Conservation (phyloP, 1,284 basidiomycete species). For the Cryptococcus sp. region DNA sequence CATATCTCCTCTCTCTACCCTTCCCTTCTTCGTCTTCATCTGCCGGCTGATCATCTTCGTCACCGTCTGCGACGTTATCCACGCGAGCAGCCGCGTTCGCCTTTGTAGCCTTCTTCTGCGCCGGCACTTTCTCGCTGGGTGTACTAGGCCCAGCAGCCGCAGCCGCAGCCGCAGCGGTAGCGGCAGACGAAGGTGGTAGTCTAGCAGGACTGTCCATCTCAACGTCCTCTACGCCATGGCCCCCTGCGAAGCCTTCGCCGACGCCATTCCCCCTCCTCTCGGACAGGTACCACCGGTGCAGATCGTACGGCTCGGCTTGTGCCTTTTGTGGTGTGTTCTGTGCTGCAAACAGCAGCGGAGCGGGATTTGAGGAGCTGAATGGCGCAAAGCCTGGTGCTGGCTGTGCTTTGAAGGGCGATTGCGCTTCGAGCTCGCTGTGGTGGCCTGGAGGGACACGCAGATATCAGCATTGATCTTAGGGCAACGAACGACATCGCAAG, state of each 20-base stretch:
- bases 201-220: constrained; percentile 45
- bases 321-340: constrained; percentile 18
- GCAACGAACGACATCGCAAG: background rate
- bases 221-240: constrained; percentile 29
- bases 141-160: background rate
- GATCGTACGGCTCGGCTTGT: constrained; percentile 31
- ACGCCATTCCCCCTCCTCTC: background rate
- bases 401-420: constrained; percentile 17
- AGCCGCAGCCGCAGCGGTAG: constrained; percentile 4
- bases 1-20: constrained; percentile 37
- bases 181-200: constrained; percentile 7
- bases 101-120: constrained; percentile 5
- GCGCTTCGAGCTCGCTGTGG: constrained; percentile 37
- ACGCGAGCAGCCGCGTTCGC: constrained; percentile 17
- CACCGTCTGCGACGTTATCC: constrained; percentile 10
- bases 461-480: background rate
- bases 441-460: constrained; percentile 26
- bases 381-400: constrained; percentile 16
- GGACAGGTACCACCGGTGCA: constrained; percentile 32
- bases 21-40: constrained; percentile 6
- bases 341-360: constrained; percentile 11
- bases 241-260: background rate
- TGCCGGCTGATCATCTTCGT: constrained; percentile 14
- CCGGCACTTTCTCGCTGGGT: constrained; percentile 2
- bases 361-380: constrained; percentile 16